These are phyloP conservation scores for Didymellaceae sp. DNA, from an alignment of 2,329 filamentous ascomycete genomes.

Conservation along the genomic window DNA sequence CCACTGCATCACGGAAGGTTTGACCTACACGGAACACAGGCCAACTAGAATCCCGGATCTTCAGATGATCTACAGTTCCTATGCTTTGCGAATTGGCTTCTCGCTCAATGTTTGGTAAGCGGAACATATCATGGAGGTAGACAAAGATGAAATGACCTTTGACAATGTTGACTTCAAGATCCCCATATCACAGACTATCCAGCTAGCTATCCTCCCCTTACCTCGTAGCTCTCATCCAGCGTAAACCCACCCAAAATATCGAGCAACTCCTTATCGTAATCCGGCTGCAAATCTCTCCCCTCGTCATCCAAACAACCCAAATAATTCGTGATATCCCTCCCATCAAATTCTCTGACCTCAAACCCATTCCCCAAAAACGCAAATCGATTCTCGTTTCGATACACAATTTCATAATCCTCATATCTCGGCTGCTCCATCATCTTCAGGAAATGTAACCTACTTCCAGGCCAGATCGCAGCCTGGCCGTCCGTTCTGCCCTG, in stretches of 20 bases:
- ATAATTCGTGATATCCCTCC: constrained; percentile 57
- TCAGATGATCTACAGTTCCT: too few species aligned
- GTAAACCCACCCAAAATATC: constrained; percentile 47
- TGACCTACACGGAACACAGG: too few species aligned
- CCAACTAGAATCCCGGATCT: too few species aligned
- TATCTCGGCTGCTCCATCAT: constrained; percentile 28
- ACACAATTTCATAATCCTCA: constrained; percentile 35
- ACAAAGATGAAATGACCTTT: too few species aligned
- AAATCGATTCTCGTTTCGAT: constrained; percentile 29
- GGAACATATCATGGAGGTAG: too few species aligned
- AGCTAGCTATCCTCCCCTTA: constrained; percentile 24
- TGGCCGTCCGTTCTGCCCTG: constrained; percentile 31
- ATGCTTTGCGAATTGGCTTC: too few species aligned
- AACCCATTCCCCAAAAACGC: constrained; percentile 45
- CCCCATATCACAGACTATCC: too few species aligned
- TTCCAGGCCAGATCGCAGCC: constrained; percentile 32
- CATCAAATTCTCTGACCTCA: constrained; percentile 54
- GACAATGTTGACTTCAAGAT: too few species aligned
- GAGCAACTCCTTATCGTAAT: constrained; percentile 50
- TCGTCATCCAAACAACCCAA: constrained; percentile 49
- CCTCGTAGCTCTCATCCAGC: constrained; percentile 35
- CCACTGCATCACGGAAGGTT: too few species aligned
- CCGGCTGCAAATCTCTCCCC: constrained; percentile 50
- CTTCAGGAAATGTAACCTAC: constrained; percentile 32
- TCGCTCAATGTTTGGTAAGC: too few species aligned